Evolutionary conservation across 805 yeast species (phyloP), one percentile per base, ranked within the genome.

Genomic region (Clavispora vitiphila): DNA sequence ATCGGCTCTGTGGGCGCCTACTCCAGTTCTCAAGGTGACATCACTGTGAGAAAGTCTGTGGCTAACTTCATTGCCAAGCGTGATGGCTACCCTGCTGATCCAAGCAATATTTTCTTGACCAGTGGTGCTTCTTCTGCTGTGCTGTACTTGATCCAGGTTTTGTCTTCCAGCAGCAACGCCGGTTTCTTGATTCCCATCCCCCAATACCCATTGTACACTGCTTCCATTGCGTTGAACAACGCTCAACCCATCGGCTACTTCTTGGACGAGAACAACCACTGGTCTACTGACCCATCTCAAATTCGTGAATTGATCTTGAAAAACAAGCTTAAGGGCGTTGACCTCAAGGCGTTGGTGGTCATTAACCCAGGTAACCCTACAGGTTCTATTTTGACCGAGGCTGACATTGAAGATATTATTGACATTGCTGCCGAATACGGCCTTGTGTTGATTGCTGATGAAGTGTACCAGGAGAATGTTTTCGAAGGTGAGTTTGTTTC

Each of bases 281-380:
- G 99, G 99, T 79, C 91, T 25, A 80, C 95, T 7, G 80, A 86
- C 54, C 75, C 93, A 3, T 58, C 64, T 9, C 83, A 80, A 56
- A 78, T 88, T 54, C 78, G 78, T 48, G 46, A 62, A 0, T 70
- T 79, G 37, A 77, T 84, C 38, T 53, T 62, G 23, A 69, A 74
- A 18, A 72, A 86, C 16, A 47, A 53, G 14, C 60, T 61, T 2
- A 64, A 76, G 26, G 86, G 84, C 2, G 64, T 86, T 22, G 70
- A 65, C 10, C 83, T 93, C 48, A 79, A 86, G 54, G 82, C 91
- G 44, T 67, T 95, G 41, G 98, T 91, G 3, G 86, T 93, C 12
- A 93, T 93, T 57, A 93, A 93, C 68, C 99, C 99, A 2, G 98
- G 99, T 43, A 93, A 93, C 65, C 99, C 99, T 49, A 93, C 99